Base-by-base conservation (phyloP, 1,284 basidiomycete genomes). In the Ustilago crameri region DNA sequence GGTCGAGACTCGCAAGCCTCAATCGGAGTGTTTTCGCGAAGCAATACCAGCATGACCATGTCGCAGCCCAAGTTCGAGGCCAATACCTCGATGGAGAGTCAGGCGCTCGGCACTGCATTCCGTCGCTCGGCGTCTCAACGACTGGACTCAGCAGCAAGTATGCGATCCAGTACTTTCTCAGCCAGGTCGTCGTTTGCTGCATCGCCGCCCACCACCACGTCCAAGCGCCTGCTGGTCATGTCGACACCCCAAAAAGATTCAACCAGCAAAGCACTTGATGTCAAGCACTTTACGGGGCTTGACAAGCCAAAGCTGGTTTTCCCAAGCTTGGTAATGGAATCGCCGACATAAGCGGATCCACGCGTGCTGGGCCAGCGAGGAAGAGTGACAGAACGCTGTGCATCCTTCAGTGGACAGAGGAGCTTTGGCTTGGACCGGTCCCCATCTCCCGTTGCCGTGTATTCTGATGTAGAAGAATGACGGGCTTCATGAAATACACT, bases 221-320 rank as follows among this genome's bases (percentile, higher is more conserved):
- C 53, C 8, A 56, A 53, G 45, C 54, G 59, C 35, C 22, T 58
- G 38, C 53, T 68, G 42, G 65, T 68, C 9, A 53, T 68, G 59
- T 68, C 65, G 26, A 68, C 65, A 20, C 65, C 65, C 5, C 58
- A 62, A 22, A 68, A 62, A 32, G 59, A 57, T n/a, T 17, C 58
- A 5, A 32, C 41, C 1, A 50, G 42, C 50, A 60, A 57, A 42
- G 49, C 26, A 35, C 10, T 50, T 40, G 45, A 26, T 17, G 18
- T 50, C 18, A 22, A 40, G 3, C 51, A 54, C 20, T 45, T 56
- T 20, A 46, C 53, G 9, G 49, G 48, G 8, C n/a, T 50, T 9
- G 53, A 61, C 34, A 61, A 44, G 54, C 64, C 64, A 10, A 57
- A 30, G 30, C 42, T 67, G 17, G 58, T 50, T 22, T 61, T 41